phyloP scores from a whole-genome alignment of 495 filamentous ascomycete genomes.

The Margaritispora aquatica region DNA sequence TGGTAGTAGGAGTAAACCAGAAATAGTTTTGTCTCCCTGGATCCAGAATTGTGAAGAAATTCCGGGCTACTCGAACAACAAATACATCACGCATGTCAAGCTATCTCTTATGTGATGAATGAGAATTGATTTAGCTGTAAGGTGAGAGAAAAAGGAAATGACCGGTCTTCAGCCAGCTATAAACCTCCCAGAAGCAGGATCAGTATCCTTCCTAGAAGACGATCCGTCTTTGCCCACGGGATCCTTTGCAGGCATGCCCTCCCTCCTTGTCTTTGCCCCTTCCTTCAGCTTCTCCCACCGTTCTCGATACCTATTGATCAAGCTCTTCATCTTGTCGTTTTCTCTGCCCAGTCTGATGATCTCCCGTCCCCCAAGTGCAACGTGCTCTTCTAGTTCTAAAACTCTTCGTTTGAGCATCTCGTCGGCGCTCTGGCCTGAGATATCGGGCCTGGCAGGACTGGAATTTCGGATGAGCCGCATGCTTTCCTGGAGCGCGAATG shows the following conservation, averaged over 20 bases:
- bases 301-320: constrained; percentile 63
- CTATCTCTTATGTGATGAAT: too few species aligned
- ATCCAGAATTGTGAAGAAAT: too few species aligned
- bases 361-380: constrained; percentile 42
- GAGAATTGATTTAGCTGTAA: too few species aligned
- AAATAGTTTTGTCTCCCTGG: too few species aligned
- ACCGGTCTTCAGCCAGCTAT: neutral
- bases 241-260: constrained; percentile 30
- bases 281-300: constrained; percentile 83
- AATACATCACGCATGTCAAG: too few species aligned
- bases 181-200: neutral
- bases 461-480: constrained; percentile 57
- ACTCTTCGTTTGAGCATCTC: constrained; percentile 18
- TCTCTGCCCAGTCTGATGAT: constrained; percentile 53
- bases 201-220: neutral
- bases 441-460: constrained; percentile 24
- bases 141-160: too few species aligned
- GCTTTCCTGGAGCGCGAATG: constrained; percentile 73
- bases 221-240: neutral
- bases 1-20: too few species aligned
- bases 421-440: constrained; percentile 18
- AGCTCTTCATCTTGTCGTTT: constrained; percentile 61
- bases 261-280: constrained; percentile 62
- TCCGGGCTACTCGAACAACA: too few species aligned
- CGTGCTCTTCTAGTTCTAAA: constrained; percentile 51